These are phyloP conservation scores for Meyerozyma elateridarum DNA, from an alignment of 1,139 yeast genomes.

Conservation along the genomic window DNA sequence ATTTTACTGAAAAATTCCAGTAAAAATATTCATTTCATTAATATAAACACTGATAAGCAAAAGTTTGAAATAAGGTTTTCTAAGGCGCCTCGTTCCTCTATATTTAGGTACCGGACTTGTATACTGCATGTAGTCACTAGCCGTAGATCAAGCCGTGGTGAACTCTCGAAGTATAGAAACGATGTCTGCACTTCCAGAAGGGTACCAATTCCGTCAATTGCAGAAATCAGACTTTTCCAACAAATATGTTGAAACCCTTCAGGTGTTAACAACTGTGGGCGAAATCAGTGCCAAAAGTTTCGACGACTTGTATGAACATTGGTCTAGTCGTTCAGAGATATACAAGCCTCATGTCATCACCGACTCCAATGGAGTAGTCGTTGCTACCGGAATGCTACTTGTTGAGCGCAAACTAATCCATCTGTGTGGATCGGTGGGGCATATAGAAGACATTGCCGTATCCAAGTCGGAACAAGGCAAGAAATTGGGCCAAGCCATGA, in stretches of 20 bases:
- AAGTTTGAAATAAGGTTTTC: too few species aligned
- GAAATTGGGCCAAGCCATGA: conserved; percentile 66
- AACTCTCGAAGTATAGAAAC: too few species aligned
- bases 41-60: too few species aligned
- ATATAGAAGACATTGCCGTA: conserved; percentile 92
- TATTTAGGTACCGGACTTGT: too few species aligned
- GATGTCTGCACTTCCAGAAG: conserved; percentile 46
- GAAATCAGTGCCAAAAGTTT: conserved; percentile 42
- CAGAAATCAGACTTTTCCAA: conserved; percentile 40
- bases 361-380: conserved; percentile 41
- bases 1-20: too few species aligned
- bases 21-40: too few species aligned
- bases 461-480: conserved; percentile 74
- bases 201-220: conserved; percentile 50
- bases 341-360: conserved; percentile 63
- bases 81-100: too few species aligned
- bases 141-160: too few species aligned
- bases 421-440: conserved; percentile 82
- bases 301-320: conserved; percentile 37
- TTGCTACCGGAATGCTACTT: conserved; percentile 44
- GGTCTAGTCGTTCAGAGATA: conserved; percentile 41
- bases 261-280: conserved; percentile 64
- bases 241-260: conserved; percentile 47
- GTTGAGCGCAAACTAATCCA: conserved; percentile 69
- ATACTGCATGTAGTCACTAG: too few species aligned